phyloP scores from a whole-genome alignment of 1,284 basidiomycete species.

The Ustilago xerochloae region DNA sequence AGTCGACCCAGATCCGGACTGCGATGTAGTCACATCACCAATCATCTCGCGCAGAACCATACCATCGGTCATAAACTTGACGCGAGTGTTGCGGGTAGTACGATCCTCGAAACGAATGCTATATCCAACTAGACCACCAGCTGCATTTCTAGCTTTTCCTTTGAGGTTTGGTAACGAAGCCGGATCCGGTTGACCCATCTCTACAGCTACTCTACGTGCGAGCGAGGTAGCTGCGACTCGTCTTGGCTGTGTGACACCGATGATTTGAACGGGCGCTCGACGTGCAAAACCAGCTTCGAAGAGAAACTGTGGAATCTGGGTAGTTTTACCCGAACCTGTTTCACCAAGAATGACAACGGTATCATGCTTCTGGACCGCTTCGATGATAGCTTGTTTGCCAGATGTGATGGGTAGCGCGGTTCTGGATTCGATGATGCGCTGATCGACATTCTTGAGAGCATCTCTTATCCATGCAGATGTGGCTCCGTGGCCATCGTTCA shows the following conservation, averaged over 20 bases:
- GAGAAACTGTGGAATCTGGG: constrained; percentile 73
- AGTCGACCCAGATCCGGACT: no score
- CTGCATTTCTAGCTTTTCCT: constrained; percentile 30
- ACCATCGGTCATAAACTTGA: constrained; percentile 97
- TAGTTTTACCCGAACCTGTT: constrained; percentile 98
- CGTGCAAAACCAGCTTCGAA: constrained; percentile 74
- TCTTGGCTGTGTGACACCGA: constrained; percentile 82
- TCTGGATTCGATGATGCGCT: constrained; percentile 39
- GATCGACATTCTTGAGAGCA: constrained; percentile 38
- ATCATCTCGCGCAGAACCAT: constrained; percentile 93
- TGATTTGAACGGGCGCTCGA: constrained; percentile 70
- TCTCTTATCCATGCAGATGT: constrained; percentile 25
- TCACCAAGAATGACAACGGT: constrained; percentile 93
- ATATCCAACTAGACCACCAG: constrained; percentile 80
- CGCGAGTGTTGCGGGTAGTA: constrained; percentile 76
- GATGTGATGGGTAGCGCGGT: constrained; percentile 58
- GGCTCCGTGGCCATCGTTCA: neutral
- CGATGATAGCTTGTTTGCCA: constrained; percentile 49
- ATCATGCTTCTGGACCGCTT: constrained; percentile 75
- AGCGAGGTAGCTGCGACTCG: constrained; percentile 93
- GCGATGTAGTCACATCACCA: constrained; percentile 61
- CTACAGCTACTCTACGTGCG: constrained; percentile 85
- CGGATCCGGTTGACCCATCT: constrained; percentile 74
- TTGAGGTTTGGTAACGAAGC: constrained; percentile 32
- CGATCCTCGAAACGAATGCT: constrained; percentile 94